Conservation (phyloP, 805 yeast species). For the Metschnikowia lunata region DNA sequence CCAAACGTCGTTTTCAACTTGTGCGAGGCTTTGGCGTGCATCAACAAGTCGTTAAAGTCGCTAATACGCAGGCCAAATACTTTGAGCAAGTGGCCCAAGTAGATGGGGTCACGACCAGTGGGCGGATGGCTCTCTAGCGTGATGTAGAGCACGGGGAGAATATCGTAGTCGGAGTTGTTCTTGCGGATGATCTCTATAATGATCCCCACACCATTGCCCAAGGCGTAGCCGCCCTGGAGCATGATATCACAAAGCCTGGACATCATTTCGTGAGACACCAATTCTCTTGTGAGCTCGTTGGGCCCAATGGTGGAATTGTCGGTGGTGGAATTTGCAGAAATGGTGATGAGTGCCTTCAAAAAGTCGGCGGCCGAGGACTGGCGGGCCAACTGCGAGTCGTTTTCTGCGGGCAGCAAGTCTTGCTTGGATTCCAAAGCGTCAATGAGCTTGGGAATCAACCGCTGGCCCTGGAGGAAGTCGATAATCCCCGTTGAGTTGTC, state of each 20-base stretch:
- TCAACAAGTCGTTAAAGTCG: constrained; percentile 34
- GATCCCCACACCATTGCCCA: constrained; percentile 48
- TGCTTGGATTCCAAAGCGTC: constrained; percentile 25
- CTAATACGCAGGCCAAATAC: constrained; percentile 38
- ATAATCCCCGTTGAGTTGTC: constrained; percentile 45
- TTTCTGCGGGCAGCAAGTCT: constrained; percentile 19
- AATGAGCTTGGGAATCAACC: constrained; percentile 33
- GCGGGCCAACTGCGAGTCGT: constrained; percentile 21
- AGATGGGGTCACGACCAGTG: constrained; percentile 45
- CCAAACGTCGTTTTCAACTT: constrained; percentile 25
- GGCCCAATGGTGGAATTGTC: constrained; percentile 46
- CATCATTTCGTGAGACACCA: constrained; percentile 38
- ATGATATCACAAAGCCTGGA: constrained; percentile 32
- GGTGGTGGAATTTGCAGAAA: constrained; percentile 43
- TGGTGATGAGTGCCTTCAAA: constrained; percentile 42
- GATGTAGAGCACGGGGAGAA: constrained; percentile 41
- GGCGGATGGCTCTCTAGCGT: constrained; percentile 45
- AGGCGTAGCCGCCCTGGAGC: constrained; percentile 44
- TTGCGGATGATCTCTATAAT: constrained; percentile 43
- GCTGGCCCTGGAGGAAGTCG: constrained; percentile 40
- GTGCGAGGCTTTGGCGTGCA: constrained; percentile 18
- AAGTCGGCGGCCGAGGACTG: constrained; percentile 45
- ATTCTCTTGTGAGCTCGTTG: constrained; percentile 42
- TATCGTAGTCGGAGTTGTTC: constrained; percentile 44
- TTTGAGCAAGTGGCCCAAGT: constrained; percentile 39